phyloP scores from a whole-genome alignment of 2,329 filamentous ascomycete genomes.

The Penicillium brasilianum region DNA sequence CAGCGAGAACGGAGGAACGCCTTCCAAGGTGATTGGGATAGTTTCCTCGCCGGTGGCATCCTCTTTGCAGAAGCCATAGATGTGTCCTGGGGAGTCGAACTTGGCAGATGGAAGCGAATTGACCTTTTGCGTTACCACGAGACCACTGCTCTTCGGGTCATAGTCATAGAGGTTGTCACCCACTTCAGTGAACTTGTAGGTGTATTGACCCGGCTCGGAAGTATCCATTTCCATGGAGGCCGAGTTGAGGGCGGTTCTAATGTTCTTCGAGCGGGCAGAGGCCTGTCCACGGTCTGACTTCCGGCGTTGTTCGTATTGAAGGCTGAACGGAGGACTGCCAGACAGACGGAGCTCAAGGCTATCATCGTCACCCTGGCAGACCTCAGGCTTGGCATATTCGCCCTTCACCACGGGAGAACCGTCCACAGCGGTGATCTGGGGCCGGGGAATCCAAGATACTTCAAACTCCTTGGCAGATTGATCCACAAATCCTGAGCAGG shows the following conservation, averaged over 20 bases:
- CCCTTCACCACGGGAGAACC: slow-evolving; percentile 55
- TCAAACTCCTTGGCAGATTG: slow-evolving; percentile 73
- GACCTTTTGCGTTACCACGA: slow-evolving; percentile 80
- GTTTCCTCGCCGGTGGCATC: slow-evolving; percentile 81
- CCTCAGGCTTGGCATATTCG: slow-evolving; percentile 73
- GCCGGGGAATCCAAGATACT: slow-evolving; percentile 84
- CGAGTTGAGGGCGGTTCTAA: slow-evolving; percentile 77
- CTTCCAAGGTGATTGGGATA: slow-evolving; percentile 84
- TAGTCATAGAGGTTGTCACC: slow-evolving; percentile 85
- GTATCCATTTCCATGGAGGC: slow-evolving; percentile 88
- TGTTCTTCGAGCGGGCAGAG: slow-evolving; percentile 69
- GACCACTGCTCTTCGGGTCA: slow-evolving; percentile 67
- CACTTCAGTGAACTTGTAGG: slow-evolving; percentile 82
- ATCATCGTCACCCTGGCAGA: slow-evolving; percentile 95
- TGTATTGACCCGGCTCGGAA: slow-evolving; percentile 77
- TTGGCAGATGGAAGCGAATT: slow-evolving; percentile 80
- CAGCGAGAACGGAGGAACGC: slow-evolving; percentile 83
- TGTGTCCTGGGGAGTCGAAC: slow-evolving; percentile 85
- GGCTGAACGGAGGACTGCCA: slow-evolving; percentile 80
- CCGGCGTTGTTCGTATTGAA: slow-evolving; percentile 80
- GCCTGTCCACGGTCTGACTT: slow-evolving; percentile 70
- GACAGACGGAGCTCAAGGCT: slow-evolving; percentile 79
- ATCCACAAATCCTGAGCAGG: slow-evolving; percentile 83
- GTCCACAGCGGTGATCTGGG: slow-evolving; percentile 67
- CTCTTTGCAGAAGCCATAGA: slow-evolving; percentile 92